These are phyloP conservation scores for Xylaria bambusicola DNA, from an alignment of 495 filamentous ascomycete species.

Conservation along the genomic window DNA sequence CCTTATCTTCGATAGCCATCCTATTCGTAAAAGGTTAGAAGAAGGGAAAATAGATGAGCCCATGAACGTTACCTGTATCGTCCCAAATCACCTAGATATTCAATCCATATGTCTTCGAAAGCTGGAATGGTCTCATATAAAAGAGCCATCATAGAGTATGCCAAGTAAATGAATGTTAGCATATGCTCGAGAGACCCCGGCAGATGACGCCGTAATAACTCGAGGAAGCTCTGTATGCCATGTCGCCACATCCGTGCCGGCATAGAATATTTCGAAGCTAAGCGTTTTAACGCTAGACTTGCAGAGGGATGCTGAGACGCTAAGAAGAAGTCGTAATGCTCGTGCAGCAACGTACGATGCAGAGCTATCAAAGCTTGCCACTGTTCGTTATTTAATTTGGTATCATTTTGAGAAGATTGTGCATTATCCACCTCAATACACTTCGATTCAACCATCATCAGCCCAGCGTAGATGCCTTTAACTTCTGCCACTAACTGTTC, in stretches of 20 bases:
- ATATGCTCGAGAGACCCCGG: conserved; percentile 73
- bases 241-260: conserved; percentile 85
- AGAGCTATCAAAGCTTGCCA: conserved; percentile 70
- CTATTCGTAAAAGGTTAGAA: conserved; percentile 18
- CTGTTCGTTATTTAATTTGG: conserved; percentile 54
- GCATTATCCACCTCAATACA: conserved; percentile 66
- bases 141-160: conserved; percentile 74
- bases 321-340: conserved; percentile 80
- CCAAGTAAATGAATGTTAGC: conserved; percentile 76
- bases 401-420: conserved; percentile 46
- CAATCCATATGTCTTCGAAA: conserved; percentile 79
- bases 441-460: conserved; percentile 72
- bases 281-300: conserved; percentile 52
- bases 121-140: conserved; percentile 67
- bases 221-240: conserved; percentile 77
- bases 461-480: conserved; percentile 66
- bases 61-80: conserved; percentile 31
- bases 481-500: conserved; percentile 65
- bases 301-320: conserved; percentile 76
- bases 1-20: conserved; percentile 74
- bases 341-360: conserved; percentile 70
- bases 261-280: conserved; percentile 76
- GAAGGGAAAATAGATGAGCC: background rate
- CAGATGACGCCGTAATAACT: conserved; percentile 67
- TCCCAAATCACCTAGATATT: conserved; percentile 74